Evolutionary conservation across 2,329 filamentous ascomycete species (phyloP).

Genomic region (Aspergillus puulaauensis): DNA sequence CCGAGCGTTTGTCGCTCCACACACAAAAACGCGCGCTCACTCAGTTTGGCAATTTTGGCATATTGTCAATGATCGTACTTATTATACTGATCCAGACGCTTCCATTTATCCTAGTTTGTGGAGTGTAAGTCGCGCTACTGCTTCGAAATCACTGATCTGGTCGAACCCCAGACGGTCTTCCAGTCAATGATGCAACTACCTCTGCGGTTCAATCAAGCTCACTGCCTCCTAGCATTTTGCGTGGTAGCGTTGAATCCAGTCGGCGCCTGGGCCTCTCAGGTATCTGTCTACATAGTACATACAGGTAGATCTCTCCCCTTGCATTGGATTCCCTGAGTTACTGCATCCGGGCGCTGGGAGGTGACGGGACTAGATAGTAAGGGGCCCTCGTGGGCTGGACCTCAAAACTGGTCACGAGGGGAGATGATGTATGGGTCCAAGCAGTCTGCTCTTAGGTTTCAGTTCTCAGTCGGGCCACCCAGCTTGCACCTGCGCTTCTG

Average conservation of each 20-base stretch:
- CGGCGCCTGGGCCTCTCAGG: not conserved
- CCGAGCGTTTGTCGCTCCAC: not conserved
- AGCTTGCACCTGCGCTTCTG: not conserved
- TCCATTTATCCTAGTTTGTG: not conserved
- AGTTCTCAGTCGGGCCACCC: not conserved
- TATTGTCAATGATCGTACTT: not conserved
- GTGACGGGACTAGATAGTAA: not conserved
- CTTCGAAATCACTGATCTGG: not conserved
- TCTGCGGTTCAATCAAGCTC: slow-evolving; percentile 21
- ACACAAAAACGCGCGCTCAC: not conserved
- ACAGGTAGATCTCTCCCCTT: slow-evolving; percentile 12
- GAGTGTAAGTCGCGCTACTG: not conserved
- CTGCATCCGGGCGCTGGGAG: not conserved
- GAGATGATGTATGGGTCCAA: slow-evolving; percentile 6
- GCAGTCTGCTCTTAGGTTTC: not conserved
- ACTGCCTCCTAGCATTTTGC: slow-evolving; percentile 16
- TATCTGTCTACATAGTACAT: slow-evolving; percentile 3
- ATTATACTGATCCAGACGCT: not conserved
- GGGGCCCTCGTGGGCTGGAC: slow-evolving; percentile 13
- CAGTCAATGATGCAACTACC: slow-evolving; percentile 1
- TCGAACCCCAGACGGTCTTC: not conserved
- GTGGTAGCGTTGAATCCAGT: slow-evolving; percentile 2
- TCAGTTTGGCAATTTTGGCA: not conserved
- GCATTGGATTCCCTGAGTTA: slow-evolving; percentile 5
- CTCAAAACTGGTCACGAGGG: slow-evolving; percentile 9